phyloP scores from a whole-genome alignment of 1,284 basidiomycete genomes.

The Papiliotrema laurentii region DNA sequence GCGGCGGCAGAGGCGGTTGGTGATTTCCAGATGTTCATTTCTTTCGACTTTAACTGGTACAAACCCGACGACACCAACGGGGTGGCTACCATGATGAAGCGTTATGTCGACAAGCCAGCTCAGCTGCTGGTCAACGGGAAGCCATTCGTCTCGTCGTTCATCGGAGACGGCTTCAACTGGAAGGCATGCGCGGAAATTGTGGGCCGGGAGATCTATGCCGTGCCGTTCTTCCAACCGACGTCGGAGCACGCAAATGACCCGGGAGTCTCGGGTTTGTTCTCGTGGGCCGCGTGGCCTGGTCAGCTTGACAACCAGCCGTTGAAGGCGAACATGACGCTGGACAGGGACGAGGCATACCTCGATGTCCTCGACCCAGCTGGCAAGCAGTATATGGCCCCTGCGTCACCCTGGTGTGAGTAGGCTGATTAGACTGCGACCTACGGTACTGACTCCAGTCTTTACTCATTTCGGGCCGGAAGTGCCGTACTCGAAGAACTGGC shows the following conservation, averaged over 20 bases:
- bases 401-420: constrained; percentile 43
- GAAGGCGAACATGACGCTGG: constrained; percentile 22
- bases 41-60: constrained; percentile 49
- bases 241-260: constrained; percentile 17
- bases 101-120: constrained; percentile 25
- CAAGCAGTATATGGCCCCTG: constrained; percentile 45
- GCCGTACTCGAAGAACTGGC: constrained; percentile 45
- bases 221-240: constrained; percentile 38
- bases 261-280: constrained; percentile 39
- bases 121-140: constrained; percentile 37
- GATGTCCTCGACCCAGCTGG: constrained; percentile 9
- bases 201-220: constrained; percentile 33
- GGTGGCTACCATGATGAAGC: constrained; percentile 25
- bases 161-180: constrained; percentile 46
- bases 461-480: constrained; percentile 46
- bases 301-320: constrained; percentile 37
- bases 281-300: constrained; percentile 44
- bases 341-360: constrained; percentile 34
- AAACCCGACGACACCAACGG: constrained; percentile 12
- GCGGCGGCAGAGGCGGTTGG: constrained; percentile 24
- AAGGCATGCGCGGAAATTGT: constrained; percentile 15
- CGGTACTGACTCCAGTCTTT: constrained; percentile 22
- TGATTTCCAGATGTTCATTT: constrained; percentile 44
- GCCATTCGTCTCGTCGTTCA: constrained; percentile 44
- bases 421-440: neutral